A percentile compares a stretch with the other conserved stretches of the same genome.
phyloP scores from a whole-genome alignment of 805 yeast genomes.

The Candida sithepensis region DNA sequence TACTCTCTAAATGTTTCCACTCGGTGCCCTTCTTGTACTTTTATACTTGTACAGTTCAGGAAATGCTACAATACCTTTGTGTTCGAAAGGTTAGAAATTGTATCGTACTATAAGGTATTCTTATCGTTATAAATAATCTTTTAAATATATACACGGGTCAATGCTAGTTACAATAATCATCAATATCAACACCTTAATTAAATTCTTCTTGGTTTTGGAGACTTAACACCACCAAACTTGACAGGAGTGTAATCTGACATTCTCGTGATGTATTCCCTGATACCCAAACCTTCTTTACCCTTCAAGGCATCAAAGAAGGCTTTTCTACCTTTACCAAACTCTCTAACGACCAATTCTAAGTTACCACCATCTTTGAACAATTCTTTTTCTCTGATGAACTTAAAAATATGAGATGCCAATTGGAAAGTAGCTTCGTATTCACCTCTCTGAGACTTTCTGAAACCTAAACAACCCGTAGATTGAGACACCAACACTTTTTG shows the following conservation, averaged over 20 bases:
- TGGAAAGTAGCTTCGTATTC: slow-evolving; percentile 94
- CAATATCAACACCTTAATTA: neutral
- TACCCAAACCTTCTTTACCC: slow-evolving; percentile 80
- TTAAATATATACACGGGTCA: neutral
- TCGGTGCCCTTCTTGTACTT: neutral
- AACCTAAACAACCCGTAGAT: slow-evolving; percentile 85
- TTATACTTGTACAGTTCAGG: too few relatives aligned
- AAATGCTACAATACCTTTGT: too few relatives aligned
- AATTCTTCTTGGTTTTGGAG: slow-evolving; percentile 78
- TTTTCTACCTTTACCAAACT: slow-evolving; percentile 85
- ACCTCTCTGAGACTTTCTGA: slow-evolving; percentile 83
- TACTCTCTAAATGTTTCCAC: too few relatives aligned
- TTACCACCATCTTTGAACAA: slow-evolving; percentile 37
- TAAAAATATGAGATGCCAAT: slow-evolving; percentile 69
- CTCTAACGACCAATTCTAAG: slow-evolving; percentile 73
- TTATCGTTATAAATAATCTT: neutral
- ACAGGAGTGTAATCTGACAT: slow-evolving; percentile 76
- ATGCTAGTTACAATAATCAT: neutral
- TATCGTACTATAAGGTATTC: too few relatives aligned
- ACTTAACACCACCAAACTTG: slow-evolving; percentile 89
- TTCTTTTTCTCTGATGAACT: slow-evolving; percentile 57
- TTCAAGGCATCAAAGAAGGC: slow-evolving; percentile 80
- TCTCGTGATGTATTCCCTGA: slow-evolving; percentile 65
- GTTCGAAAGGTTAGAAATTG: too few relatives aligned
- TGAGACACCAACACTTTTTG: slow-evolving; percentile 67